These are phyloP conservation scores for Geosmithia morbida DNA, from an alignment of 2,329 filamentous ascomycete genomes.

Conservation along the genomic window DNA sequence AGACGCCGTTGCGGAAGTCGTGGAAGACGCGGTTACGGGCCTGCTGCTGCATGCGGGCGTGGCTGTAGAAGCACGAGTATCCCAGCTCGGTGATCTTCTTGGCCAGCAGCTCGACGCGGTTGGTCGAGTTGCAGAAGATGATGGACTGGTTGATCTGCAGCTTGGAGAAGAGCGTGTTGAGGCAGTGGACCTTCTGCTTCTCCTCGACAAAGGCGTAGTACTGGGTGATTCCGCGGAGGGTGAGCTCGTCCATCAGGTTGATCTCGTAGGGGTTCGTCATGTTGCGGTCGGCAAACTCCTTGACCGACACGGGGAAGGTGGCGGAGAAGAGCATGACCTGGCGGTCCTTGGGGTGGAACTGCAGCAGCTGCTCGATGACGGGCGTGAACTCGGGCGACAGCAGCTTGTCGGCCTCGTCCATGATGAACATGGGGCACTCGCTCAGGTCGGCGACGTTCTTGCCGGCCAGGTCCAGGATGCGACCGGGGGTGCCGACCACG, in stretches of 20 bases:
- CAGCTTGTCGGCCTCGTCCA: slow-evolving; percentile 98
- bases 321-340: slow-evolving; percentile 99
- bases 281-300: slow-evolving; percentile 96
- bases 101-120: slow-evolving; percentile 89
- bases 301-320: slow-evolving; percentile 93
- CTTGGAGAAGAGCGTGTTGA: slow-evolving; percentile 98
- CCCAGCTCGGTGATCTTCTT: slow-evolving; percentile 99
- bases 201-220: slow-evolving; percentile 99
- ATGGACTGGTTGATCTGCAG: slow-evolving; percentile 99
- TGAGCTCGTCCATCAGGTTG: slow-evolving; percentile 98
- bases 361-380: slow-evolving; percentile 88
- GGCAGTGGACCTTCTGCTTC: slow-evolving; percentile 96
- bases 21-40: slow-evolving; percentile 98
- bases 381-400: slow-evolving; percentile 94
- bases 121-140: slow-evolving; percentile 99
- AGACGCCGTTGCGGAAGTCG: slow-evolving; percentile 96
- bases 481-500: slow-evolving; percentile 89
- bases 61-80: slow-evolving; percentile 99
- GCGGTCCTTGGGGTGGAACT: slow-evolving; percentile 91
- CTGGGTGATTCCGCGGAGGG: slow-evolving; percentile 92
- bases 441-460: slow-evolving; percentile 95
- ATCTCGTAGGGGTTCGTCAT: slow-evolving; percentile 96
- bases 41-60: slow-evolving; percentile 94
- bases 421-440: slow-evolving; percentile 94
- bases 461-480: slow-evolving; percentile 90